Conservation (phyloP, 768 basidiomycete species). For the Lentinula detonsa region DNA sequence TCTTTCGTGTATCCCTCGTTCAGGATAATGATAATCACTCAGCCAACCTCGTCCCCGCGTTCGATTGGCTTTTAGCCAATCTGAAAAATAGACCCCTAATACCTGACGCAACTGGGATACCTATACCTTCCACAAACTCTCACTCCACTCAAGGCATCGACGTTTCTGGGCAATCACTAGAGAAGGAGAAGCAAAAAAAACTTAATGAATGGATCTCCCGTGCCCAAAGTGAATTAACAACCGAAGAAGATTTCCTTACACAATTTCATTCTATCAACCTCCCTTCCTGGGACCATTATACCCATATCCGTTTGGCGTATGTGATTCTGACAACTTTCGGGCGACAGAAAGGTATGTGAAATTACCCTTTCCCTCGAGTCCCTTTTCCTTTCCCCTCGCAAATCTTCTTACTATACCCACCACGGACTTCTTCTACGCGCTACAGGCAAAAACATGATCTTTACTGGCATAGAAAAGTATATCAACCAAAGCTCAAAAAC, state of each 20-base stretch:
- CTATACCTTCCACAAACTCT: neutral
- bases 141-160: slow-evolving; percentile 7
- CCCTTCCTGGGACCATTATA: slow-evolving; percentile 44
- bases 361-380: too few relatives aligned
- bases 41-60: neutral
- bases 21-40: neutral
- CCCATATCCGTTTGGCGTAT: slow-evolving; percentile 38
- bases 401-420: too few relatives aligned
- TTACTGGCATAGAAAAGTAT: slow-evolving; percentile 34
- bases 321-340: slow-evolving; percentile 33
- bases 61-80: neutral
- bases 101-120: neutral
- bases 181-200: slow-evolving; percentile 14
- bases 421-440: neutral
- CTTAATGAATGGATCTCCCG: slow-evolving; percentile 31
- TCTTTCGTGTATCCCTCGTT: neutral
- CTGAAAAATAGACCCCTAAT: neutral
- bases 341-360: slow-evolving; percentile 30
- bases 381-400: too few relatives aligned
- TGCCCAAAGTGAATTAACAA: slow-evolving; percentile 20
- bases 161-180: slow-evolving; percentile 18
- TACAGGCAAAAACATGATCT: slow-evolving; percentile 37
- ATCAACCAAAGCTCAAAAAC: slow-evolving; percentile 29
- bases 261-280: slow-evolving; percentile 27
- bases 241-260: slow-evolving; percentile 23